Percentiles rank a stretch among this genome's conserved stretches.
These are phyloP conservation scores for Penicillium egyptiacum DNA, from an alignment of 495 filamentous ascomycete genomes.

Conservation along the genomic window DNA sequence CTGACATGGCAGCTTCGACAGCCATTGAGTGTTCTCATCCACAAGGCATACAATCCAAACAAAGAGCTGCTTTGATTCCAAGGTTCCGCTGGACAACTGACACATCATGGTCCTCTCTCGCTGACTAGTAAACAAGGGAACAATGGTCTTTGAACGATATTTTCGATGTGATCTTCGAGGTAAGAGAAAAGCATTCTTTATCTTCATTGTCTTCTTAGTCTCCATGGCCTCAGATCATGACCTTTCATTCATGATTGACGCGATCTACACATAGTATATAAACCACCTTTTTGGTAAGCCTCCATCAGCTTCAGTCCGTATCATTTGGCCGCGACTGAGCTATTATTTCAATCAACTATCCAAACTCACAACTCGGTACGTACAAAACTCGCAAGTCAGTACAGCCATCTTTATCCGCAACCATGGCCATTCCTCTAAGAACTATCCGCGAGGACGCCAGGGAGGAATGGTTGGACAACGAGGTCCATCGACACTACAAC, in stretches of 20 bases:
- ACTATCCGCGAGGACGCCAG: not conserved
- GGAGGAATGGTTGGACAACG: slow-evolving; percentile 2
- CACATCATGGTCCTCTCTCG: not conserved
- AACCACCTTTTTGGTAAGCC: not conserved
- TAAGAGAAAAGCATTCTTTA: not conserved
- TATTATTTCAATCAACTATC: not conserved
- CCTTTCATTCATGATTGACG: not conserved
- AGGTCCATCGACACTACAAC: slow-evolving; percentile 4
- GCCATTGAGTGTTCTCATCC: not conserved
- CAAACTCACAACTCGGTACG: not conserved
- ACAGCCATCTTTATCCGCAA: not conserved
- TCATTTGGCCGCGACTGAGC: too few relatives aligned
- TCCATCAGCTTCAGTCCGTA: not conserved
- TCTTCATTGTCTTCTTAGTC: not conserved
- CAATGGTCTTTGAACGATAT: not conserved
- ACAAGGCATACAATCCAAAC: not conserved
- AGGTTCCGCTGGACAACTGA: not conserved
- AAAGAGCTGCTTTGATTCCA: not conserved
- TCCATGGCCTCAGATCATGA: not conserved
- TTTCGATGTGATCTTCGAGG: not conserved
- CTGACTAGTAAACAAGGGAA: not conserved
- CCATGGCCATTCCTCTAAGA: not conserved
- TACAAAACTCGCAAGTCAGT: not conserved
- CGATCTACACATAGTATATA: not conserved
- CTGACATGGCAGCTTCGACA: not conserved